These are phyloP conservation scores for Metschnikowia proteae DNA, from an alignment of 805 yeast species.

Conservation along the genomic window DNA sequence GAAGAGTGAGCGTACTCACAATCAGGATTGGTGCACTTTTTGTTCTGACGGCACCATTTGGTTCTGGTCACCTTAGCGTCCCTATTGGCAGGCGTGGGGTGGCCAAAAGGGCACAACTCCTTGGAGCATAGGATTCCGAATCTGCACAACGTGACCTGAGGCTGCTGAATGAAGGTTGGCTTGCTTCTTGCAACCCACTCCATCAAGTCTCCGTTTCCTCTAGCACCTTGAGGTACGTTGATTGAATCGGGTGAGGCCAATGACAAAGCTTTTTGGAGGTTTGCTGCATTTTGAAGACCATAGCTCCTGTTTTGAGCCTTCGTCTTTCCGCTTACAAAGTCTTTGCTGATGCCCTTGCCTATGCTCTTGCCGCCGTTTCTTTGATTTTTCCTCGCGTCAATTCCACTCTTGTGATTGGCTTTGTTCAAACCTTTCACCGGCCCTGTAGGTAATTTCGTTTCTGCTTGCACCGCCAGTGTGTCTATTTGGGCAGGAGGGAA, in stretches of 20 bases:
- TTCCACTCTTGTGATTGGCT: conserved; percentile 11
- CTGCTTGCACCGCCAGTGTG: neutral
- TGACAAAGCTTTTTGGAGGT: conserved; percentile 41
- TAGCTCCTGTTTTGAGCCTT: conserved; percentile 21
- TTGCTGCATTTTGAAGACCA: conserved; percentile 38
- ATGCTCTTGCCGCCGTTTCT: conserved; percentile 6
- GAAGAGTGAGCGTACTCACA: conserved; percentile 86
- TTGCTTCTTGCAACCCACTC: conserved; percentile 43
- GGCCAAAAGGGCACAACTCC: conserved; percentile 82
- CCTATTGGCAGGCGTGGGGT: conserved; percentile 83
- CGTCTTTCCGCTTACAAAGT: conserved; percentile 12
- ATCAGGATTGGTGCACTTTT: conserved; percentile 53
- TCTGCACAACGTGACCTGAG: conserved; percentile 56
- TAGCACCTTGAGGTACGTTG: conserved; percentile 36
- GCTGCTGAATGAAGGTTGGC: conserved; percentile 16
- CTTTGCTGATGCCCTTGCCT: conserved; percentile 20
- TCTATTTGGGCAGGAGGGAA: conserved; percentile 9
- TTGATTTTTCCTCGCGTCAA: conserved; percentile 4
- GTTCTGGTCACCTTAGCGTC: conserved; percentile 63
- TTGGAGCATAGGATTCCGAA: conserved; percentile 74
- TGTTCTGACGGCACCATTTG: conserved; percentile 76
- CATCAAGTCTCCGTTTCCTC: conserved; percentile 60
- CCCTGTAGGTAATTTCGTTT: conserved; percentile 9
- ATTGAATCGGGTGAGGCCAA: conserved; percentile 26
- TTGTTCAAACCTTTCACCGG: conserved; percentile 6